These are phyloP conservation scores for Phtheirospermum japonicum DNA, from an alignment of 257 asterid genomes.

Conservation along the genomic window DNA sequence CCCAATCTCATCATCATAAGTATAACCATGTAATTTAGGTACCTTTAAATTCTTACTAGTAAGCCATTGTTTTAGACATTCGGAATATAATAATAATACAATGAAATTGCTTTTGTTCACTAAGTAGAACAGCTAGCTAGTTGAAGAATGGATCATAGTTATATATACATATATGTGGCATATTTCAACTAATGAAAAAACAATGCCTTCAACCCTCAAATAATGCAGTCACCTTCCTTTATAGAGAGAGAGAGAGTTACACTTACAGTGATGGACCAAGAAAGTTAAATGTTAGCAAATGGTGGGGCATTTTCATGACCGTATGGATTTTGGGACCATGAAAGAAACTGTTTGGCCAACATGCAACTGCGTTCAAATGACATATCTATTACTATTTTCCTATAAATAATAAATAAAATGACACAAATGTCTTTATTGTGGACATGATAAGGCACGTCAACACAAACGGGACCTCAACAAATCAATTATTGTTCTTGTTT, in stretches of 20 bases:
- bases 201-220: not conserved
- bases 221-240: not conserved
- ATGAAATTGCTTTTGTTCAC: no score
- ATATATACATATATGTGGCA: not conserved
- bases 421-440: slow-evolving; percentile 43
- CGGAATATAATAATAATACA: no score
- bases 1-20: no score
- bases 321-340: slow-evolving; percentile 48
- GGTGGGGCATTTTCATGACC: slow-evolving; percentile 35
- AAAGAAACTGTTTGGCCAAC: slow-evolving; percentile 29
- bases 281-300: slow-evolving; percentile 36
- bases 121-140: no score
- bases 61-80: no score
- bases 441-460: slow-evolving; percentile 33
- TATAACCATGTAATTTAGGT: no score
- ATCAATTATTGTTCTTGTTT: slow-evolving; percentile 37
- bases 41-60: no score
- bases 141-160: no score
- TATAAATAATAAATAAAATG: slow-evolving; percentile 21
- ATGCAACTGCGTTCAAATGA: slow-evolving; percentile 31
- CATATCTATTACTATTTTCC: slow-evolving; percentile 40
- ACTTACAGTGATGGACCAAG: slow-evolving; percentile 31
- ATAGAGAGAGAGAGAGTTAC: no score
- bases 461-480: slow-evolving; percentile 47
- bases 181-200: not conserved